Evolutionary conservation across 2,329 filamentous ascomycete genomes (phyloP), one percentile per base, ranked within the genome.

Genomic region (Fusarium sp.): DNA sequence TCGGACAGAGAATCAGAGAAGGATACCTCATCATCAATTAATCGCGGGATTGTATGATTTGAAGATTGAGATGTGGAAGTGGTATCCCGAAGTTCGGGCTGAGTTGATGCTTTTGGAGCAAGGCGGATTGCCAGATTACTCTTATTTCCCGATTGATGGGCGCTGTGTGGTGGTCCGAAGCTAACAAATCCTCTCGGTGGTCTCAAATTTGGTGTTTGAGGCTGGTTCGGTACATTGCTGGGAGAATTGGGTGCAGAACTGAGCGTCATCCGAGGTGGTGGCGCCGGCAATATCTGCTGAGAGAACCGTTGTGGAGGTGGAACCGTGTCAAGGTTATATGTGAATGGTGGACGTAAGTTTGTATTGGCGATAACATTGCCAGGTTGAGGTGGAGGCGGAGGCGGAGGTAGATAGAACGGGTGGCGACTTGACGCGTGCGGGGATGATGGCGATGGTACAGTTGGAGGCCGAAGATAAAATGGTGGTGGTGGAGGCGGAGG

Each of bases 1-100:
- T 75, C 73, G 11, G 79, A 80, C 5, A 62, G 72, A 12, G 74
- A 73, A 18, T 71, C 71, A 17, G 76, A 77, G 42, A 72, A 74
- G 22, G 70, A 76, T 15, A 66, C 52, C 27, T 59, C 58, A 47
- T 76, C 70, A 35, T 66, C 64, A 36, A 69, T 72, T 22, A 73
- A 68, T 18, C 75, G 73, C 17, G 76, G 73, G 27, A 62, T 70
- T 4, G 77, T 78, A 27, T 75, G 76, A 14, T 71, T 73, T 17
- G 72, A 76, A 29, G 70, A 73, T 36, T 69, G 76, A 20, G 73
- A 75, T 38, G 69, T 68, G 36, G 62, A 67, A 35, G 59, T 52
- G 22, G 61, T 38, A 29, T 39, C 70, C 61, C 29, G 25, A 14
- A 41, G 41, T n/a, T 65, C 69, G 14, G 42, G 39, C 25, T 39